These are phyloP conservation scores for Oryza longistaminata DNA, from an alignment of 176 grass and related monocot species.

Conservation along the genomic window DNA sequence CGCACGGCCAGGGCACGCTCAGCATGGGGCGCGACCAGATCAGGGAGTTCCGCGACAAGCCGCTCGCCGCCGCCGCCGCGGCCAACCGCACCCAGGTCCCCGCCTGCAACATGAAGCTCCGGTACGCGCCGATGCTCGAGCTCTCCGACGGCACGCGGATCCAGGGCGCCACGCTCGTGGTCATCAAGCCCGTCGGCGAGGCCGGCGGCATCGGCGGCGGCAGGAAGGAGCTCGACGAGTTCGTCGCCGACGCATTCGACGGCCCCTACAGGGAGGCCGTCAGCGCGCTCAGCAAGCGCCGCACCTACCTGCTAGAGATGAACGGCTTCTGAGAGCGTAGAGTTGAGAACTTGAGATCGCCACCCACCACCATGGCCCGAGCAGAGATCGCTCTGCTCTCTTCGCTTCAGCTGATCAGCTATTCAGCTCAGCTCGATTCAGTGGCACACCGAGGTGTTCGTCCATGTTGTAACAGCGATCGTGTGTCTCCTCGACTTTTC, in stretches of 20 bases:
- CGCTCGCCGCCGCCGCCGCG: slow-evolving; percentile 47
- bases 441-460: slow-evolving; percentile 11
- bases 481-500: slow-evolving; percentile 19
- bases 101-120: slow-evolving; percentile 84
- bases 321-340: slow-evolving; percentile 60
- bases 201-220: slow-evolving; percentile 34
- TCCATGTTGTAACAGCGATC: slow-evolving; percentile 35
- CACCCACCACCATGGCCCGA: slow-evolving; percentile 26
- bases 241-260: slow-evolving; percentile 58
- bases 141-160: slow-evolving; percentile 65
- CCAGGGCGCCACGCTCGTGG: slow-evolving; percentile 73
- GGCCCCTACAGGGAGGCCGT: slow-evolving; percentile 67
- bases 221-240: slow-evolving; percentile 65
- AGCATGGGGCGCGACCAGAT: slow-evolving; percentile 60
- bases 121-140: slow-evolving; percentile 69
- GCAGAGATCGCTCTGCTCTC: slow-evolving; percentile 14
- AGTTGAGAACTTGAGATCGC: background rate
- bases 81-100: slow-evolving; percentile 76
- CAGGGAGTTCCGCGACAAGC: slow-evolving; percentile 71
- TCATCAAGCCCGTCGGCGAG: slow-evolving; percentile 77
- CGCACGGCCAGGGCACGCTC: slow-evolving; percentile 66
- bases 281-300: slow-evolving; percentile 54
- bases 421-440: slow-evolving; percentile 16
- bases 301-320: slow-evolving; percentile 85
- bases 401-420: background rate